These are phyloP conservation scores for Mediolabrus comicus DNA, from an alignment of 108 stramenopile species.

Conservation along the genomic window DNA sequence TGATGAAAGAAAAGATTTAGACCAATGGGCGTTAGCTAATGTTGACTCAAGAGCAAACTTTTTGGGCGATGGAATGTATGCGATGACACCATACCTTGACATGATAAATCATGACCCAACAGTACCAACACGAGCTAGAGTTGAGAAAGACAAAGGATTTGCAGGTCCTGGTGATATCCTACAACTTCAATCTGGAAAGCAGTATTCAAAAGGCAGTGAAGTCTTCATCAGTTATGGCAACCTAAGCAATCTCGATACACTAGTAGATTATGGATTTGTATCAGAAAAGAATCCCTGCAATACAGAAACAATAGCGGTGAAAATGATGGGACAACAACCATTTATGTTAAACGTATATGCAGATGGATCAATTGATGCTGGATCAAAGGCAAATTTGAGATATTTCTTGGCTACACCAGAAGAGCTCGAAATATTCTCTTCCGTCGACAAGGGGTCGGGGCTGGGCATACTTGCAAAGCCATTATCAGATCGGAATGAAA, in stretches of 20 bases:
- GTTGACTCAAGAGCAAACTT: constrained; percentile 79
- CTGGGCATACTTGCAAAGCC: constrained; percentile 51
- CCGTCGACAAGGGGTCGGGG: constrained; percentile 34
- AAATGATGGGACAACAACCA: constrained; percentile 53
- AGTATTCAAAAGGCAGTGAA: constrained; percentile 44
- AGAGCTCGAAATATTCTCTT: constrained; percentile 46
- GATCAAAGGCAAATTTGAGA: constrained; percentile 49
- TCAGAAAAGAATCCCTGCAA: constrained; percentile 53
- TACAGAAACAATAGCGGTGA: constrained; percentile 54
- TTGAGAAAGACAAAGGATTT: constrained; percentile 41
- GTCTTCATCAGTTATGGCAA: constrained; percentile 71
- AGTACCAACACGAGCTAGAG: constrained; percentile 43
- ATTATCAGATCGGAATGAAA: constrained; percentile 52
- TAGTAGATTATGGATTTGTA: constrained; percentile 77
- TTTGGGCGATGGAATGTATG: constrained; percentile 58
- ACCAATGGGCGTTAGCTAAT: constrained; percentile 76
- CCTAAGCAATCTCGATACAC: constrained; percentile 69
- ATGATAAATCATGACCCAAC: constrained; percentile 76
- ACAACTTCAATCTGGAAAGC: constrained; percentile 21
- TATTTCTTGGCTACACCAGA: constrained; percentile 45
- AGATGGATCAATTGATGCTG: constrained; percentile 59
- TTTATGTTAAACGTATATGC: constrained; percentile 46
- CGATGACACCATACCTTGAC: constrained; percentile 74
- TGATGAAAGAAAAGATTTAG: constrained; percentile 45
- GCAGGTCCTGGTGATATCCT: constrained; percentile 34